phyloP scores from a whole-genome alignment of 306 rosid species.

The Vigna angularis region DNA sequence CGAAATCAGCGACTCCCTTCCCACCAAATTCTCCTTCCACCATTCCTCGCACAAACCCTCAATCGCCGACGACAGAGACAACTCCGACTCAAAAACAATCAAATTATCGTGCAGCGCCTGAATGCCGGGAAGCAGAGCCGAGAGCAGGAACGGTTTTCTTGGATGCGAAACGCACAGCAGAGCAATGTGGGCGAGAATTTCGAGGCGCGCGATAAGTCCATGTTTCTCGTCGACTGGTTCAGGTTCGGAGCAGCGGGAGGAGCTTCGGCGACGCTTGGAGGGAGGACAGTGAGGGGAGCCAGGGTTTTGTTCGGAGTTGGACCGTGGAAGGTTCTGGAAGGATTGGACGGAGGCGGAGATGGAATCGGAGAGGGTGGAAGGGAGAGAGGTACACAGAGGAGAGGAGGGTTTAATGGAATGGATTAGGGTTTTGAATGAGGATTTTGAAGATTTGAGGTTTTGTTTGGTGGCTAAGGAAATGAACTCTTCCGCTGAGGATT shows the following conservation, averaged over 20 bases:
- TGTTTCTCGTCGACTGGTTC: conserved; percentile 38
- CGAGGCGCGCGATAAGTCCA: conserved; percentile 53
- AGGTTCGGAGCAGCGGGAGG: conserved; percentile 56
- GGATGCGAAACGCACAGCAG: conserved; percentile 78
- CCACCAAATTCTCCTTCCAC: conserved; percentile 83
- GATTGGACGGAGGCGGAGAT: conserved; percentile 57
- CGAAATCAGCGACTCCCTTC: conserved; percentile 72
- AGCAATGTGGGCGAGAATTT: conserved; percentile 53
- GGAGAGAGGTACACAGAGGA: conserved; percentile 64
- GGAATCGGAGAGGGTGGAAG: conserved; percentile 60
- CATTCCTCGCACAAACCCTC: conserved; percentile 75
- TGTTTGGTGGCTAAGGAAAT: conserved; percentile 56
- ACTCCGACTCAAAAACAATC: conserved; percentile 66
- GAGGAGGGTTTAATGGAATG: conserved; percentile 68
- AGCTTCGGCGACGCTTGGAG: conserved; percentile 66
- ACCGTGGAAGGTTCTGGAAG: conserved; percentile 48
- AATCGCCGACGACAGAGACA: conserved; percentile 60
- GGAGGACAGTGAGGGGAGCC: conserved; percentile 71
- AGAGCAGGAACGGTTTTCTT: conserved; percentile 49
- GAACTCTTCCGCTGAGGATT: conserved; percentile 71
- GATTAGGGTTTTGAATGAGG: conserved; percentile 74
- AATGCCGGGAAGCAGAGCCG: conserved; percentile 67
- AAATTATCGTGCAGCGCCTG: conserved; percentile 68
- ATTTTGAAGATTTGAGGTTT: conserved; percentile 67
- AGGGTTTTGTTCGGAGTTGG: conserved; percentile 27